A percentile compares a stretch with the other conserved stretches of the same genome.
These are phyloP conservation scores for Apophysomyces sp. DNA, from an alignment of 371 early-diverging fungal genomes.

Conservation along the genomic window DNA sequence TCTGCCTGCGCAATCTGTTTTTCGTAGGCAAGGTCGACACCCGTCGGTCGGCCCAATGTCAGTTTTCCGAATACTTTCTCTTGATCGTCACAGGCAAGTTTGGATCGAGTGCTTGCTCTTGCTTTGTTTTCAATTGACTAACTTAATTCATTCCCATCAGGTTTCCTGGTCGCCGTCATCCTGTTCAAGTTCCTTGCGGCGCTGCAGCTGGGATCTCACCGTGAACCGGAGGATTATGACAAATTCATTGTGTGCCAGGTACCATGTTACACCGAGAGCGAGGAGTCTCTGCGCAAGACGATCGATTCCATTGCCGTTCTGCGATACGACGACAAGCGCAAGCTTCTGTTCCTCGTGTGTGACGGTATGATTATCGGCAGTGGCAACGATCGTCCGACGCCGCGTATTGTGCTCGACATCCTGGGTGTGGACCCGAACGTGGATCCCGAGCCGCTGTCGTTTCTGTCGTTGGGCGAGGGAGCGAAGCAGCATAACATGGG, in stretches of 20 bases:
- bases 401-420: conserved; percentile 83
- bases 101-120: not conserved
- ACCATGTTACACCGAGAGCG: conserved; percentile 98
- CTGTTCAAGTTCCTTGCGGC: conserved; percentile 92
- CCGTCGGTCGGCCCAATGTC: conserved; percentile 74
- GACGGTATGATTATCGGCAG: conserved; percentile 89
- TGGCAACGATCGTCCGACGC: conserved; percentile 90
- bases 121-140: too few species aligned
- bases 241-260: conserved; percentile 86
- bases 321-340: conserved; percentile 69
- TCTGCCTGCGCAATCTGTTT: conserved; percentile 80
- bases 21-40: conserved; percentile 86
- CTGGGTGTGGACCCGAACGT: conserved; percentile 78
- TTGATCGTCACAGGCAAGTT: conserved; percentile 57
- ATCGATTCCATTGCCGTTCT: conserved; percentile 80
- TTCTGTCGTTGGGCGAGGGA: conserved; percentile 86
- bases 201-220: conserved; percentile 75
- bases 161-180: conserved; percentile 80
- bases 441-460: conserved; percentile 85
- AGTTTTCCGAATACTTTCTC: conserved; percentile 83
- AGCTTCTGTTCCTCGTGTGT: conserved; percentile 76
- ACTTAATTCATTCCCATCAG: conserved; percentile 5
- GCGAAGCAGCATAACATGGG: conserved; percentile 85
- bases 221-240: conserved; percentile 87
- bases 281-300: conserved; percentile 89